phyloP scores from a whole-genome alignment of 805 yeast genomes.

The Lachancea quebecensis region DNA sequence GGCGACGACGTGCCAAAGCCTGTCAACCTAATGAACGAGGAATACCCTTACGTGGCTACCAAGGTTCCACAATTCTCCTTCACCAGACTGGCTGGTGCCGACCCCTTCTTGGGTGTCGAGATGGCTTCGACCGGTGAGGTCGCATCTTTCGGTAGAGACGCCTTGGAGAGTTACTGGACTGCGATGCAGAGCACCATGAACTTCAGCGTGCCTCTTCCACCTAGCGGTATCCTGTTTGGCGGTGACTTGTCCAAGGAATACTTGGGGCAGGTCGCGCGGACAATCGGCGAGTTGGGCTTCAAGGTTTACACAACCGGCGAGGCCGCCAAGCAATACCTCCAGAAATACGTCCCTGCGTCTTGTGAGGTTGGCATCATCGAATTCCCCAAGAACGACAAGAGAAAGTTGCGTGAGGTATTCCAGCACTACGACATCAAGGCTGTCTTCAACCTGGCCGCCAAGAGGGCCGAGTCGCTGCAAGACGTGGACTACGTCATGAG shows the following conservation, averaged over 20 bases:
- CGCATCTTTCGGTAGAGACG: slow-evolving; percentile 88
- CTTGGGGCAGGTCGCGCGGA: slow-evolving; percentile 67
- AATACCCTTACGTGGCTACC: slow-evolving; percentile 82
- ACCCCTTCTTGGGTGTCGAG: slow-evolving; percentile 97
- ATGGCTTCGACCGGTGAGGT: slow-evolving; percentile 99
- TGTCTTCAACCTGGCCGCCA: slow-evolving; percentile 86
- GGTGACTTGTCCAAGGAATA: slow-evolving; percentile 76
- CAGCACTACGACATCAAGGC: slow-evolving; percentile 75
- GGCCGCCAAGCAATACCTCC: slow-evolving; percentile 65
- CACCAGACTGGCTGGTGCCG: slow-evolving; percentile 98
- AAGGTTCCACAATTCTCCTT: slow-evolving; percentile 98
- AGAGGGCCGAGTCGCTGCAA: slow-evolving; percentile 75
- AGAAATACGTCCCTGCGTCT: slow-evolving; percentile 36
- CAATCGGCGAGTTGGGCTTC: slow-evolving; percentile 64
- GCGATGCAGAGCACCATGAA: slow-evolving; percentile 96
- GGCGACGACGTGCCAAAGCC: slow-evolving; percentile 68
- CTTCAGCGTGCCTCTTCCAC: slow-evolving; percentile 89
- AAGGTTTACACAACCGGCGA: slow-evolving; percentile 71
- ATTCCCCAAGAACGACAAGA: slow-evolving; percentile 89
- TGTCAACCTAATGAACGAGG: slow-evolving; percentile 68
- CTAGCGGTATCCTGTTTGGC: slow-evolving; percentile 84
- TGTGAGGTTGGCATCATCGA: slow-evolving; percentile 54
- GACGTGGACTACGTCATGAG: slow-evolving; percentile 97
- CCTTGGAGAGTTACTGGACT: slow-evolving; percentile 94
- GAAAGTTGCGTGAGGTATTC: slow-evolving; percentile 89